A percentile compares a stretch with the other conserved stretches of the same genome.
phyloP scores from a whole-genome alignment of 768 basidiomycete species.

The Pholiota molesta region DNA sequence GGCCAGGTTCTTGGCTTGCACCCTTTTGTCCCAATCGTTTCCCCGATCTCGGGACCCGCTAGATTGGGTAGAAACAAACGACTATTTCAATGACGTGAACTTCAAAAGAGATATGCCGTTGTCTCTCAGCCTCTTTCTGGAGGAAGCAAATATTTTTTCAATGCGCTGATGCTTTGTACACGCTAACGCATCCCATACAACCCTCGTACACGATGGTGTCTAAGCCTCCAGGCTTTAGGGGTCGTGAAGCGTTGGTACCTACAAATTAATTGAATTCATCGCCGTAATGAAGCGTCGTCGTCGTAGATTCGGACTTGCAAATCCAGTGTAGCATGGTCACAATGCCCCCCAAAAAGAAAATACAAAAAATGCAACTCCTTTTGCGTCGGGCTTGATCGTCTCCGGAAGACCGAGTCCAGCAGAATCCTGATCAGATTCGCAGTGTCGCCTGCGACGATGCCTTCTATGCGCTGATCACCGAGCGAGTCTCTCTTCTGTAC shows the following conservation, averaged over 20 bases:
- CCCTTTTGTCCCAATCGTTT: constrained; percentile 6
- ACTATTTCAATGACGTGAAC: constrained; percentile 7
- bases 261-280: not conserved
- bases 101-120: constrained; percentile 2
- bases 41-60: constrained; percentile 2
- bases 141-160: not conserved
- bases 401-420: constrained; percentile 6
- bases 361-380: constrained; percentile 16
- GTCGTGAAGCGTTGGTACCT: not conserved
- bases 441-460: constrained; percentile 3
- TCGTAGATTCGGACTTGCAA: not conserved
- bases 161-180: not conserved
- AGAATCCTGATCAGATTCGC: constrained; percentile 19
- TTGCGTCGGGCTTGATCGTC: constrained; percentile 23
- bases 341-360: too few species aligned
- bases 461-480: constrained; percentile 10
- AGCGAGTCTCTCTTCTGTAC: not conserved
- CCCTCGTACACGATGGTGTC: too few species aligned
- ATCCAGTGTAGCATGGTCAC: not conserved
- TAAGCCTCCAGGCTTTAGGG: not conserved
- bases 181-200: not conserved
- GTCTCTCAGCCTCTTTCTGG: not conserved
- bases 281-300: not conserved
- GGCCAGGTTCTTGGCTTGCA: constrained; percentile 10
- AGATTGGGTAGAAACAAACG: constrained; percentile 7